Percentiles rank a stretch among this genome's conserved stretches.
phyloP scores from a whole-genome alignment of 2,329 filamentous ascomycete genomes.

The Tolypocladium ovalisporum region DNA sequence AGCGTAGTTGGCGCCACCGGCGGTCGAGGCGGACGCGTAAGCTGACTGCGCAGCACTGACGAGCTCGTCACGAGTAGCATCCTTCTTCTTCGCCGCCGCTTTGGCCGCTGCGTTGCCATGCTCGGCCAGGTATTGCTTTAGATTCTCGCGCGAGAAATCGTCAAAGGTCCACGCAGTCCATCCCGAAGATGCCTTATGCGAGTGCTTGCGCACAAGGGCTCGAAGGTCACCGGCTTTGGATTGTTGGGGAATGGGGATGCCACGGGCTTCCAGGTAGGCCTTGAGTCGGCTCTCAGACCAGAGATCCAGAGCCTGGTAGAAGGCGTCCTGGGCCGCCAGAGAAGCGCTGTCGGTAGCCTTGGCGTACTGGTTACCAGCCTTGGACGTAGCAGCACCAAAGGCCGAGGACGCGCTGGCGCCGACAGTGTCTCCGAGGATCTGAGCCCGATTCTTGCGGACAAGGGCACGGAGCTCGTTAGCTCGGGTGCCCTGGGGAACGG shows the following conservation, averaged over 20 bases:
- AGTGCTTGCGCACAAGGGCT: slow-evolving; percentile 61
- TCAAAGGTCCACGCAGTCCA: slow-evolving; percentile 72
- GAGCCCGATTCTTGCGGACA: slow-evolving; percentile 74
- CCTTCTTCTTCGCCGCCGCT: slow-evolving; percentile 50
- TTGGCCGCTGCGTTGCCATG: slow-evolving; percentile 44
- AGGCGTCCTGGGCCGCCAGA: slow-evolving; percentile 53
- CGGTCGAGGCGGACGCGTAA: slow-evolving; percentile 47
- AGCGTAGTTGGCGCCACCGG: slow-evolving; percentile 47
- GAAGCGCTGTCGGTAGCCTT: slow-evolving; percentile 61
- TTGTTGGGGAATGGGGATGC: slow-evolving; percentile 61
- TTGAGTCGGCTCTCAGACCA: slow-evolving; percentile 75
- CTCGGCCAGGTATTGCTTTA: slow-evolving; percentile 46
- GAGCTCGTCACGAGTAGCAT: slow-evolving; percentile 62
- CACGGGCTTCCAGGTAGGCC: slow-evolving; percentile 66
- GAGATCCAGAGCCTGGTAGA: slow-evolving; percentile 46
- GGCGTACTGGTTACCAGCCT: slow-evolving; percentile 65
- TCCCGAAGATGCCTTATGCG: slow-evolving; percentile 56
- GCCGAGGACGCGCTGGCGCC: slow-evolving; percentile 45
- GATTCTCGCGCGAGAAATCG: slow-evolving; percentile 60
- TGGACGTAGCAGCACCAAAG: slow-evolving; percentile 63
- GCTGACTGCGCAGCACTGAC: slow-evolving; percentile 51
- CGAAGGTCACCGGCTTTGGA: slow-evolving; percentile 64
- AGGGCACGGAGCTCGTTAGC: slow-evolving; percentile 82
- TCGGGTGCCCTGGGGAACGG: slow-evolving; percentile 82
- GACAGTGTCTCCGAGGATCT: slow-evolving; percentile 56